These are phyloP conservation scores for Bauhinia variegata DNA, from an alignment of 306 rosid genomes.

Conservation along the genomic window DNA sequence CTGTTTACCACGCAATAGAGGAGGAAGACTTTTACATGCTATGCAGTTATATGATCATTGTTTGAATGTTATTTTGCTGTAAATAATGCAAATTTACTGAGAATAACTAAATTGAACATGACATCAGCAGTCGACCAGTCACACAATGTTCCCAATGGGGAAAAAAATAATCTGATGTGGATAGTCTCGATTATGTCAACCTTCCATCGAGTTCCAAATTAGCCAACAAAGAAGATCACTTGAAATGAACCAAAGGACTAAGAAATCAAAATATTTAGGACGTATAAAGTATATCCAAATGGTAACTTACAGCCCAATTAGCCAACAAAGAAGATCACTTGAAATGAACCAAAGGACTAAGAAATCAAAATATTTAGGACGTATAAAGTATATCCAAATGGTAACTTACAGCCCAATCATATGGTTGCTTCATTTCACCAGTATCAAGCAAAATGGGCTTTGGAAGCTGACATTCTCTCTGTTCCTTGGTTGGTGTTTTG, in stretches of 20 bases:
- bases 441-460: constrained; percentile 94
- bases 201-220: constrained; percentile 19
- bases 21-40: not conserved
- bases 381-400: constrained; percentile 4
- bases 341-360: constrained; percentile 18
- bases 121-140: not conserved
- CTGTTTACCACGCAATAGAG: not conserved
- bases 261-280: constrained; percentile 17
- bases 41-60: not conserved
- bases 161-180: no score
- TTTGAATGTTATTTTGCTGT: no score
- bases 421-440: constrained; percentile 88
- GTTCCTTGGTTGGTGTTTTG: constrained; percentile 70
- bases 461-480: constrained; percentile 75
- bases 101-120: not conserved
- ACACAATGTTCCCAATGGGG: no score
- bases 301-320: constrained; percentile 86
- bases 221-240: constrained; percentile 20
- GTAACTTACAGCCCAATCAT: constrained; percentile 94
- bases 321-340: constrained; percentile 20
- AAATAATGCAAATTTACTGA: not conserved
- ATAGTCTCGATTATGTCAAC: constrained; percentile 5
- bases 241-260: constrained; percentile 17
- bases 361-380: constrained; percentile 19
- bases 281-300: constrained; percentile 8